These are phyloP conservation scores for Citrullus colocynthis DNA, from an alignment of 306 rosid species.

Conservation along the genomic window DNA sequence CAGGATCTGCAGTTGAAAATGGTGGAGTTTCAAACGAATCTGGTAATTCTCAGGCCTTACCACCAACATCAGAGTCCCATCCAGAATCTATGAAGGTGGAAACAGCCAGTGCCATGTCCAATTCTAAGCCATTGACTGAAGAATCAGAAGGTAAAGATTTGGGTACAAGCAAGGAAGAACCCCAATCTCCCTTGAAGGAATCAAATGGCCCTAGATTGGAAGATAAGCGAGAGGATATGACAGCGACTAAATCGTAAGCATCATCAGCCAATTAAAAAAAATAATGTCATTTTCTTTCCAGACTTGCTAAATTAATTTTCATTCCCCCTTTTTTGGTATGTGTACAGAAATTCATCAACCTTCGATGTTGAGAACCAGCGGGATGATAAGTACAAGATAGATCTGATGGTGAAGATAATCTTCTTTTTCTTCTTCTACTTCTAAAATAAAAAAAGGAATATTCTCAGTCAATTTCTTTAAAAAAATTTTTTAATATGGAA, in stretches of 20 bases:
- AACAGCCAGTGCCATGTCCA: slow-evolving; percentile 14
- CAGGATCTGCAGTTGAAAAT: slow-evolving; percentile 49
- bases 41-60: slow-evolving; percentile 18
- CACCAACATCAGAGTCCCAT: slow-evolving; percentile 21
- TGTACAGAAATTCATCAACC: slow-evolving; percentile 34
- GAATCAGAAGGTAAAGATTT: slow-evolving; percentile 43
- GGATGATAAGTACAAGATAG: slow-evolving; percentile 79
- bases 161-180: slow-evolving; percentile 38
- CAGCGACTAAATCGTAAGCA: slow-evolving; percentile 70
- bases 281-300: background rate
- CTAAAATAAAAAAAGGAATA: background rate
- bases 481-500: slow-evolving; percentile 1
- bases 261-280: background rate
- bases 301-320: slow-evolving; percentile 1
- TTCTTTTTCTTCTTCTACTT: background rate
- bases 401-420: slow-evolving; percentile 68
- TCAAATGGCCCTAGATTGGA: slow-evolving; percentile 35
- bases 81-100: slow-evolving; percentile 41
- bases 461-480: background rate
- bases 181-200: slow-evolving; percentile 68
- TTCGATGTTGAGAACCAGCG: slow-evolving; percentile 37
- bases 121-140: slow-evolving; percentile 27
- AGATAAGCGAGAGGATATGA: slow-evolving; percentile 47
- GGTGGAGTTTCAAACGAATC: slow-evolving; percentile 18
- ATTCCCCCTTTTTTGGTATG: slow-evolving; percentile 8